Evolutionary conservation across 2,329 filamentous ascomycete genomes (phyloP).

Genomic region (Pyricularia pennisetigena): DNA sequence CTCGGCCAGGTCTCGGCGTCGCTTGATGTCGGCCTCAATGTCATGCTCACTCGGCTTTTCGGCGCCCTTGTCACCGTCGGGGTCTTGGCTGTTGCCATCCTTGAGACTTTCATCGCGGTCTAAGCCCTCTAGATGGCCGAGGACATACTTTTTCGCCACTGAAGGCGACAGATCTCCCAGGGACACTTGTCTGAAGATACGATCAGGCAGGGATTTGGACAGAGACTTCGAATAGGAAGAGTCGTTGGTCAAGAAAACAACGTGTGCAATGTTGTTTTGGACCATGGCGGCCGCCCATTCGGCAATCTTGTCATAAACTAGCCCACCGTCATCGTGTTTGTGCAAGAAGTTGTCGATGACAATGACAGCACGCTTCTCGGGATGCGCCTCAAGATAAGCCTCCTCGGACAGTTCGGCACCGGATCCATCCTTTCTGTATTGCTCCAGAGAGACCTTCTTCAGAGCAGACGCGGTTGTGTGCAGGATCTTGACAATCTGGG

Average conservation of each 20-base stretch:
- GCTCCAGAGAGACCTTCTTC: slow-evolving; percentile 64
- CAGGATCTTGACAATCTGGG: slow-evolving; percentile 81
- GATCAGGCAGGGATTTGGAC: slow-evolving; percentile 77
- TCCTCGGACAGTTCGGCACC: slow-evolving; percentile 68
- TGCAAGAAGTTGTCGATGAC: slow-evolving; percentile 89
- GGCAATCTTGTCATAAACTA: slow-evolving; percentile 71
- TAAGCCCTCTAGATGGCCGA: slow-evolving; percentile 61
- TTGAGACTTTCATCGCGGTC: slow-evolving; percentile 19
- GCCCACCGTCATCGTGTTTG: slow-evolving; percentile 52
- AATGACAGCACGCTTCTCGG: slow-evolving; percentile 71
- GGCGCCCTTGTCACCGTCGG: slow-evolving; percentile 7
- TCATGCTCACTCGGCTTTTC: background rate
- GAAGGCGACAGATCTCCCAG: slow-evolving; percentile 80
- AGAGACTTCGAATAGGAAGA: slow-evolving; percentile 81
- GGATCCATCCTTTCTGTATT: slow-evolving; percentile 51
- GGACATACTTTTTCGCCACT: slow-evolving; percentile 82
- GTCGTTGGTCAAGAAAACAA: slow-evolving; percentile 88
- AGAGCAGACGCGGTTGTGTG: slow-evolving; percentile 74
- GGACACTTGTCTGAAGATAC: slow-evolving; percentile 78
- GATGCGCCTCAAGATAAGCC: slow-evolving; percentile 82
- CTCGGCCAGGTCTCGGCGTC: slow-evolving; percentile 45
- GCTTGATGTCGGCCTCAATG: background rate
- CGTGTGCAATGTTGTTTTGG: slow-evolving; percentile 81
- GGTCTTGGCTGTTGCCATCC: slow-evolving; percentile 17
- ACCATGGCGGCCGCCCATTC: slow-evolving; percentile 87